Conservation (phyloP, 176 grass and related monocot genomes). For the Zoysia pacifica region DNA sequence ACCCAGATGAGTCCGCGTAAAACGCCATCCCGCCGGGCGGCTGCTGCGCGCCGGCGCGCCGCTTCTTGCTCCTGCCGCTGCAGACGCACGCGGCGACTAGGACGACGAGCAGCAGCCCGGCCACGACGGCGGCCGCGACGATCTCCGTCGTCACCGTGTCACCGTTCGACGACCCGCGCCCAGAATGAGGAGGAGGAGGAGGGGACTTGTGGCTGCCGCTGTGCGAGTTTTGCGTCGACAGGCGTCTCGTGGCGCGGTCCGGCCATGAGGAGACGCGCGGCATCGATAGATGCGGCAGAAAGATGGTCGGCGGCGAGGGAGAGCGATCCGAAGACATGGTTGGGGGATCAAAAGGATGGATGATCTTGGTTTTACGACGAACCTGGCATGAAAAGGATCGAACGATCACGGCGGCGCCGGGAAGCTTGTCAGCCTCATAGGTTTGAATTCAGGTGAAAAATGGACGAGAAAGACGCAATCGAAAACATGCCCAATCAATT, state of each 20-base stretch:
- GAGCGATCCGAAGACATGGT: slow-evolving; percentile 5
- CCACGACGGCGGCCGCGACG: slow-evolving; percentile 14
- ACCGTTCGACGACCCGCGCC: background rate
- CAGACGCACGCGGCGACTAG: slow-evolving; percentile 36
- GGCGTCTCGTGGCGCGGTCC: background rate
- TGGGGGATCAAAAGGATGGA: background rate
- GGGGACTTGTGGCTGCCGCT: background rate
- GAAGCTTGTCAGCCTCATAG: no score
- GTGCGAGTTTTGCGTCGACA: slow-evolving; percentile 13
- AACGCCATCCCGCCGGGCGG: slow-evolving; percentile 36
- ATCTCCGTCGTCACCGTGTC: background rate
- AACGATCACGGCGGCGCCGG: no score
- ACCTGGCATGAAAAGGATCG: no score
- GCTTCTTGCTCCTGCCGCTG: slow-evolving; percentile 22
- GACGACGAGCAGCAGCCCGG: slow-evolving; percentile 28
- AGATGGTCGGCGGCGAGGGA: background rate
- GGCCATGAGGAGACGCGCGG: background rate
- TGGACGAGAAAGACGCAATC: no score
- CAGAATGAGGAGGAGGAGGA: background rate
- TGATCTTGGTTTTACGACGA: no score
- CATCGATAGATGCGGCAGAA: background rate
- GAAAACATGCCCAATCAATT: no score
- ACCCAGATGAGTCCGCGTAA: slow-evolving; percentile 50
- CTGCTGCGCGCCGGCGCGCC: background rate
- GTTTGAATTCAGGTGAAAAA: no score